A percentile compares a stretch with the other conserved stretches of the same genome.
Conservation (phyloP, 345 rosid species). For the Gossypium herbaceum region DNA sequence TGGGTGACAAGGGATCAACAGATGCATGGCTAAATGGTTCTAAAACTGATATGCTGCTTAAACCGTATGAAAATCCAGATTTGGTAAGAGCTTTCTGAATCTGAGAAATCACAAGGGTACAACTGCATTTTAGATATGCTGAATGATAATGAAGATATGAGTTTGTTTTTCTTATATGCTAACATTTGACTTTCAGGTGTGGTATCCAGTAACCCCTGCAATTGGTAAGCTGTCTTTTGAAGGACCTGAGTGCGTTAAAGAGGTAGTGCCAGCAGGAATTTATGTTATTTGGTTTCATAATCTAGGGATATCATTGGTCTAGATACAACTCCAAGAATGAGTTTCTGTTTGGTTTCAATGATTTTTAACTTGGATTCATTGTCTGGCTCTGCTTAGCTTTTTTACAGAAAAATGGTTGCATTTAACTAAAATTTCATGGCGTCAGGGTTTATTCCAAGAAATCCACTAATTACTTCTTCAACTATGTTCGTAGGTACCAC, state of each 20-base stretch:
- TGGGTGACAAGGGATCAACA: constrained; percentile 60
- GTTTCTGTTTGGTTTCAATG: background rate
- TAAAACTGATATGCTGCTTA: constrained; percentile 47
- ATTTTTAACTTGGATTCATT: background rate
- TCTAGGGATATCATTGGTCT: background rate
- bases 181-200: constrained; percentile 41
- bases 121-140: background rate
- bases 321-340: background rate
- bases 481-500: constrained; percentile 41
- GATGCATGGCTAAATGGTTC: constrained; percentile 69
- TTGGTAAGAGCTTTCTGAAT: constrained; percentile 46
- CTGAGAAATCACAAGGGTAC: background rate
- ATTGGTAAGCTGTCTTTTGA: constrained; percentile 75
- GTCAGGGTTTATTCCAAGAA: background rate
- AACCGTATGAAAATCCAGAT: constrained; percentile 68
- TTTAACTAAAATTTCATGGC: too few species aligned
- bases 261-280: constrained; percentile 37
- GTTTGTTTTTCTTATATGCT: constrained; percentile 1
- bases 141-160: background rate
- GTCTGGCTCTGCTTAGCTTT: background rate
- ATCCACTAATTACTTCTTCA: background rate
- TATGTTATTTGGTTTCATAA: background rate
- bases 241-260: constrained; percentile 88
- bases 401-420: background rate
- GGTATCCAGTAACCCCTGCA: constrained; percentile 85